Evolutionary conservation across 2,329 filamentous ascomycete species (phyloP), one percentile per base, ranked within the genome.

Genomic region (Aspergillus arachidicola): DNA sequence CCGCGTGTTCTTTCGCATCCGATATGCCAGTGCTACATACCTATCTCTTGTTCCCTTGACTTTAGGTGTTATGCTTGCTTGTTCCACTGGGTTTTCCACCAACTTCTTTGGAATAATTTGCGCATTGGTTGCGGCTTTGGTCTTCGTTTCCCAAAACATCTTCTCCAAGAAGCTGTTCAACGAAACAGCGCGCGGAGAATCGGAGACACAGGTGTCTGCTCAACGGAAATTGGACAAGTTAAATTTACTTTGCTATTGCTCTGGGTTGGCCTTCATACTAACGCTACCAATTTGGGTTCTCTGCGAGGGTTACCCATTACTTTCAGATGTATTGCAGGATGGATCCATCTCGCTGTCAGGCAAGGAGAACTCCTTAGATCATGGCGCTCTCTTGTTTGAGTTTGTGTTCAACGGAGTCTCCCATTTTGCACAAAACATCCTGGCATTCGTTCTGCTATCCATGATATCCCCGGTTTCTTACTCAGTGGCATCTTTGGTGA

Each of bases 81-180:
- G 95, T 78, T 97, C 94, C 1, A 92, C 94, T 14, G 93, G 93
- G 73, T 94, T 96, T 71, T 90, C 88, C 26, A 94, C 92, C 34
- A 94, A 99, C 74, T 86, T 97, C 66, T 85, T 95, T 58, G 95
- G 95, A n/a, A 91, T 99, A 21, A 72, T 94, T 12, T 94, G 94
- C 72, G 94, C 95, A 4, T 89, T 99, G 43, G 82, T 92, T 38
- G 94, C 93, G n/a, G 93, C 95, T 9, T 83, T 98, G 61, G 91
- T 98, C 68, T 99, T 99, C 74, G 95, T 99, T 41, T 95, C 93
- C 0, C 95, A 99, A 75, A 99, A 99, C 75, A 99, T 99, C 62
- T 96, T 97, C 69, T 98, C 94, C 23, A 99, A 99, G 80, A 92
- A 93, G 68, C 88, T 99, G 11, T 99, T 99, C 83, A 99, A 97